Evolutionary conservation across 306 rosid genomes (phyloP).

Genomic region (Benincasa hispida): DNA sequence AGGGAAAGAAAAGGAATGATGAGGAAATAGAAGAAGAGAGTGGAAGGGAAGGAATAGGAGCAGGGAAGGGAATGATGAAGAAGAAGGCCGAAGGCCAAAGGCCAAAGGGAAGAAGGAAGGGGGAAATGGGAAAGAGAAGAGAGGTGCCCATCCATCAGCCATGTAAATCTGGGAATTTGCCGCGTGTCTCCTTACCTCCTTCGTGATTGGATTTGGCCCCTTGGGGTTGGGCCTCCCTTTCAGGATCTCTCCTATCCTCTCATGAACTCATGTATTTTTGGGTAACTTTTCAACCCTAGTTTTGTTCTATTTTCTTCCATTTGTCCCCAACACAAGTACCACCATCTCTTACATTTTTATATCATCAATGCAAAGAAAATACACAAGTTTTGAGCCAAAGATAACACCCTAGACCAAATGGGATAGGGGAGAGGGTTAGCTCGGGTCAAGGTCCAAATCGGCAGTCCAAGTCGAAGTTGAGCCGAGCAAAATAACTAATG

Average conservation of each 20-base stretch:
- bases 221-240: neutral
- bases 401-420: no score
- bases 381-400: no score
- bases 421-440: no score
- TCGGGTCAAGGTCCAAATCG: no score
- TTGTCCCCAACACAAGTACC: no score
- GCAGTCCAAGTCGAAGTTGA: no score
- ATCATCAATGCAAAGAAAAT: no score
- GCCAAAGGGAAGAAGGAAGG: neutral
- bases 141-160: neutral
- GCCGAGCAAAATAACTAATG: no score
- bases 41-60: neutral
- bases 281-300: neutral
- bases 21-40: neutral
- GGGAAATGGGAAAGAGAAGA: neutral
- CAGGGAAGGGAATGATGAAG: neutral
- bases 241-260: neutral
- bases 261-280: no score
- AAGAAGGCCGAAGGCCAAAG: no score
- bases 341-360: no score
- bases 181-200: neutral
- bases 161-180: slow-evolving; percentile 5
- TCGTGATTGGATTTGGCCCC: neutral
- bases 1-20: neutral
- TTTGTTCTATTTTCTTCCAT: no score